phyloP scores from a whole-genome alignment of 108 stramenopile species.

The Hondaea fermentalgiana region DNA sequence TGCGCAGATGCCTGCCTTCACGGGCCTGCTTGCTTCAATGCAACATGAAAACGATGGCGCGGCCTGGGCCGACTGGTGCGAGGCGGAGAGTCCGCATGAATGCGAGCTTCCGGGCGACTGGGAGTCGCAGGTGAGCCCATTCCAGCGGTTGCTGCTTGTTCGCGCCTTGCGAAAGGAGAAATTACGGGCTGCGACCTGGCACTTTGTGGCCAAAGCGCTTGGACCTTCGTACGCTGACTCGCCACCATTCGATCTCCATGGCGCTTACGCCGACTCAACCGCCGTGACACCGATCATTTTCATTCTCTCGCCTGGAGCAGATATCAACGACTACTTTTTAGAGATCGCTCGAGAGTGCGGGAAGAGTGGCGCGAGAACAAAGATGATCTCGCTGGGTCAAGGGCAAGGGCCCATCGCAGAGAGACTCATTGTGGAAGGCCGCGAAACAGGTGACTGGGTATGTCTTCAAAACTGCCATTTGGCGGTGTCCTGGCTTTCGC shows the following conservation, averaged over 20 bases:
- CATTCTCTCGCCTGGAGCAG: slow-evolving; percentile 45
- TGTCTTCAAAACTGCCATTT: slow-evolving; percentile 65
- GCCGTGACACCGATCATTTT: slow-evolving; percentile 30
- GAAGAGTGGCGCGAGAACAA: slow-evolving; percentile 23
- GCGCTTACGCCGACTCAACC: slow-evolving; percentile 29
- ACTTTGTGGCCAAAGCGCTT: slow-evolving; percentile 19
- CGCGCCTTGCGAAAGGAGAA: slow-evolving; percentile 43
- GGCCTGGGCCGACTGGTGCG: neutral
- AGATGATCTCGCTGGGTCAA: slow-evolving; percentile 48
- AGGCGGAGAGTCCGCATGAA: slow-evolving; percentile 26
- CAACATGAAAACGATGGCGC: neutral
- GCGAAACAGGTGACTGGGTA: slow-evolving; percentile 53
- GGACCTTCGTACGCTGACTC: slow-evolving; percentile 19
- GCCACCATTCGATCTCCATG: slow-evolving; percentile 36
- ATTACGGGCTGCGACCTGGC: slow-evolving; percentile 29
- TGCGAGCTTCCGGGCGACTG: slow-evolving; percentile 27
- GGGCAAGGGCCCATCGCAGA: slow-evolving; percentile 50
- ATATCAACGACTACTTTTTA: slow-evolving; percentile 45
- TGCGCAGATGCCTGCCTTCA: slow-evolving; percentile 3
- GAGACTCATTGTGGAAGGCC: slow-evolving; percentile 27
- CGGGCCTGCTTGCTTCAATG: slow-evolving; percentile 8
- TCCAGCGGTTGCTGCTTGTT: slow-evolving; percentile 40
- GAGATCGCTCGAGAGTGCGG: slow-evolving; percentile 33
- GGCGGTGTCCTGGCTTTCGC: slow-evolving; percentile 47
- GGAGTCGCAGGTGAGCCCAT: slow-evolving; percentile 25